Percentiles rank a stretch among this genome's conserved stretches.
Evolutionary conservation across 2,329 filamentous ascomycete species (phyloP).

Genomic region (Penicillium sp.): DNA sequence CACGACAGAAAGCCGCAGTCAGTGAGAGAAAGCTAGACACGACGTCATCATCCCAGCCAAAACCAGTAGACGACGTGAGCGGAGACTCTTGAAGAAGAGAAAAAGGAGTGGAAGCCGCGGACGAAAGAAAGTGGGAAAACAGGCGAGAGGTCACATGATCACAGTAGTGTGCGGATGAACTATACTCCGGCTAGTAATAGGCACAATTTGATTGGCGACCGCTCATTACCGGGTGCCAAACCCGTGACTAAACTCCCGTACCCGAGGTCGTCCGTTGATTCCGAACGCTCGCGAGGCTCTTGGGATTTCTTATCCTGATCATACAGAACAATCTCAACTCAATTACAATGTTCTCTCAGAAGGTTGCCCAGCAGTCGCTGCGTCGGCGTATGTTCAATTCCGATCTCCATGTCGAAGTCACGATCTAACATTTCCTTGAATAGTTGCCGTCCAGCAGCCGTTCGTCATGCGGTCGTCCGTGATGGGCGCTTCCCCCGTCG

Average conservation of each 20-base stretch:
- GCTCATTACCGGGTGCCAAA: conserved; percentile 15
- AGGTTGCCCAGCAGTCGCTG: conserved; percentile 49
- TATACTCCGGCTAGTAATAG: conserved; percentile 41
- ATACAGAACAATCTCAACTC: conserved; percentile 19
- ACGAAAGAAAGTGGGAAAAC: conserved; percentile 15
- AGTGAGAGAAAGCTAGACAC: conserved; percentile 41
- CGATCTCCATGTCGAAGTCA: conserved; percentile 15
- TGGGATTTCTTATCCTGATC: conserved; percentile 18
- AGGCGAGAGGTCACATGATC: conserved; percentile 21
- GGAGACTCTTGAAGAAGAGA: conserved; percentile 39
- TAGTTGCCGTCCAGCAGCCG: conserved; percentile 49
- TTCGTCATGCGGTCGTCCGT: conserved; percentile 44
- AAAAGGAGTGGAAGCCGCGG: conserved; percentile 18
- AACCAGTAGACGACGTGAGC: conserved; percentile 39
- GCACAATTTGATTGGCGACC: conserved; percentile 34
- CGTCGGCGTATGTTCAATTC: conserved; percentile 47
- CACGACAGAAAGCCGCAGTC: conserved; percentile 49
- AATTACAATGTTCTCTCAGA: conserved; percentile 48
- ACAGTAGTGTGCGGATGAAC: conserved; percentile 29
- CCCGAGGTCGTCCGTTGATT: conserved; percentile 42
- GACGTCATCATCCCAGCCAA: conserved; percentile 39
- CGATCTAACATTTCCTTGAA: conserved; percentile 22
- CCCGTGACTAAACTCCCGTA: conserved; percentile 36
- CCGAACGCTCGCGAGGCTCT: conserved; percentile 34
- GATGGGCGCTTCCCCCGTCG: conserved; percentile 45